Base-by-base conservation (phyloP, 768 basidiomycete species). In the Porphyrellus cyaneotinctus region DNA sequence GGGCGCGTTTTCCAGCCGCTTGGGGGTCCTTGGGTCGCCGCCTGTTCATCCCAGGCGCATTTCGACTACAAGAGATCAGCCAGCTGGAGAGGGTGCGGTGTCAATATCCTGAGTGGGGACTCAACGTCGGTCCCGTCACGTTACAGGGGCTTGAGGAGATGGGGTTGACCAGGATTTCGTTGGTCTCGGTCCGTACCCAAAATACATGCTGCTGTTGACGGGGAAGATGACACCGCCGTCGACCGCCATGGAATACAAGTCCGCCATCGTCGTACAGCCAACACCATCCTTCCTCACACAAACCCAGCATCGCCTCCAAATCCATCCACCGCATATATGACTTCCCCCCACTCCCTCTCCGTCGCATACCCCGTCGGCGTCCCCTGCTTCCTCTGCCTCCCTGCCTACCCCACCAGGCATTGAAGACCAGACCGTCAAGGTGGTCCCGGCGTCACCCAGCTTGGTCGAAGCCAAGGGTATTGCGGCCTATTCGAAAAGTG, bases 31-130 rank as follows among this genome's bases (percentile, higher is more conserved):
- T 82, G 0, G 87, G 87, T 0, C 87, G 88, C 50, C 77, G 87
- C 0, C 64, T 88, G 0, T 87, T 87, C 61, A 79, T 88, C 14
- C 83, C 83, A 68, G 85, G 83, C 26, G 86, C 91, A 82, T 95
- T 94, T 62, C 78, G 76, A 4, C 66, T 88, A 0, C 75, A 81
- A 30, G 87, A 88, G 74, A 83, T 88, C 63, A 88, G 88, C 68
- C 86, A 88, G 73, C 87, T 87, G 85, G 86, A 88, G 65, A 63
- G 87, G 2, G 87, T 88, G 63, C 85, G 88, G 79, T 87, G 85
- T 57, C 78, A 82, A 14, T 98, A 97, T 64, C 75, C 98, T 38
- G 94, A 95, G 66, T 97, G 93, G 94, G 87, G 89, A 63, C 74
- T 91, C 8, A 88, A 84, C 38, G 85, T 90, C 47, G 87, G 89